Base-by-base conservation (phyloP, 2,329 filamentous ascomycete species). In the Fusarium guadeloupense region DNA sequence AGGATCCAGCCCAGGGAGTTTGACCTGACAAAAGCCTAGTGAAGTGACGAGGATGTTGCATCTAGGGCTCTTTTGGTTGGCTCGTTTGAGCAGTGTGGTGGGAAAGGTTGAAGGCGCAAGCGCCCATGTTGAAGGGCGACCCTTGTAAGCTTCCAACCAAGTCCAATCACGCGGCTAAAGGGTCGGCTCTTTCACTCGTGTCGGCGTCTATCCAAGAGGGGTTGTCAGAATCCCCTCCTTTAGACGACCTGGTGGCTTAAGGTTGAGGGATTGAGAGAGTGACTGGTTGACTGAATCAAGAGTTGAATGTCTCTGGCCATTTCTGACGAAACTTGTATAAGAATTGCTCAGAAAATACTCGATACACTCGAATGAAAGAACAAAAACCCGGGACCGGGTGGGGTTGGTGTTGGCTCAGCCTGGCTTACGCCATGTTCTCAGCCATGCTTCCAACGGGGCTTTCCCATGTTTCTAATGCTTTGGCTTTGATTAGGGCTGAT, bases 201-300 rank as follows among this genome's bases (percentile, higher is more conserved):
- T 50, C 59, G 70, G 71, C 71, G 71, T 73, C 68, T 73, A 73
- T 71, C 64, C 59, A 53, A 59, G 62, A 67, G 54, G 61, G 59
- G 12, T 49, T 42, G 30, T 38, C 21, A 34, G 40, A 43, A 19
- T 34, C 44, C 50, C 59, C 61, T 57, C 49, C 46, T 34, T 60
- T 57, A 38, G 44, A 51, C 53, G 55, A 60, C 26, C 39, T 51
- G 52, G 46, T 31, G 56, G 33, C 49, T 62, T 53, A 49, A 41
- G 33, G 8, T 43, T 47, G 53, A 62, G 61, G 48, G 49, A 44
- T 59, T 51, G 39, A 57, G 34, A 47, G 33, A 49, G 45, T 47
- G 50, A 52, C 40, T 62, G 49, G 44, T 44, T 23, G 42, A 39
- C 16, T 38, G 40, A 19, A 21, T 33, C 21, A n/a, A 25, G 47